Conservation (phyloP, 306 rosid species). For the Prunus campanulata region DNA sequence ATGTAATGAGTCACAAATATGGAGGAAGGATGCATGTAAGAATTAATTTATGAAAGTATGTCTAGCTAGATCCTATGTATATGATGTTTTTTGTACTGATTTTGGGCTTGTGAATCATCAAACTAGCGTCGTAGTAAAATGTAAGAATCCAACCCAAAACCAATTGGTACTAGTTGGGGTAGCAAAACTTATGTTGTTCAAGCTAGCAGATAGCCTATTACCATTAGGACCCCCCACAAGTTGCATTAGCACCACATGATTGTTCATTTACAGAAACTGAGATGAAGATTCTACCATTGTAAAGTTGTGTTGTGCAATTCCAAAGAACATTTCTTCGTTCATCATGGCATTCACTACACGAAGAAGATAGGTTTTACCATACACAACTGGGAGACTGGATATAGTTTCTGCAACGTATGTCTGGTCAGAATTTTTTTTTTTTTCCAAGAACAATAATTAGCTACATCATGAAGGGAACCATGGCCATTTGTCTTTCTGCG, state of each 20-base stretch:
- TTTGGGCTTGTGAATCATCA: too few species aligned
- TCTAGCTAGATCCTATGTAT: too few species aligned
- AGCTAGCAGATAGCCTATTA: slow-evolving; percentile 23
- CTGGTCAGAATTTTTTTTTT: too few species aligned
- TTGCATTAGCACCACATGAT: slow-evolving; percentile 9
- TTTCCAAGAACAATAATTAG: too few species aligned
- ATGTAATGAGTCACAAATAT: too few species aligned
- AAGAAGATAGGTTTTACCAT: slow-evolving; percentile 24
- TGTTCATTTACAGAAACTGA: slow-evolving; percentile 25
- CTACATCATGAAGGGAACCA: too few species aligned
- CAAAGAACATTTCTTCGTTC: slow-evolving; percentile 24
- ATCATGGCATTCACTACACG: neutral
- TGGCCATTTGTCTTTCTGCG: too few species aligned
- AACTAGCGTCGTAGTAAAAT: too few species aligned
- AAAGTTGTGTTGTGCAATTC: slow-evolving; percentile 12
- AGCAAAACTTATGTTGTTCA: slow-evolving; percentile 35
- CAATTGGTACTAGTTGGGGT: slow-evolving; percentile 2
- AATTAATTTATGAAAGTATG: too few species aligned
- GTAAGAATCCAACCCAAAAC: too few species aligned
- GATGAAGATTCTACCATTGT: slow-evolving; percentile 21
- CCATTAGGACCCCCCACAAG: slow-evolving; percentile 31
- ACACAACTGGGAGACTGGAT: neutral
- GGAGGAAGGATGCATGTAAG: too few species aligned
- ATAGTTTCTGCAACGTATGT: neutral
- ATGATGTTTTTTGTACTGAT: too few species aligned